phyloP scores from a whole-genome alignment of 1,284 basidiomycete genomes.

The Pseudozyma flocculosa region DNA sequence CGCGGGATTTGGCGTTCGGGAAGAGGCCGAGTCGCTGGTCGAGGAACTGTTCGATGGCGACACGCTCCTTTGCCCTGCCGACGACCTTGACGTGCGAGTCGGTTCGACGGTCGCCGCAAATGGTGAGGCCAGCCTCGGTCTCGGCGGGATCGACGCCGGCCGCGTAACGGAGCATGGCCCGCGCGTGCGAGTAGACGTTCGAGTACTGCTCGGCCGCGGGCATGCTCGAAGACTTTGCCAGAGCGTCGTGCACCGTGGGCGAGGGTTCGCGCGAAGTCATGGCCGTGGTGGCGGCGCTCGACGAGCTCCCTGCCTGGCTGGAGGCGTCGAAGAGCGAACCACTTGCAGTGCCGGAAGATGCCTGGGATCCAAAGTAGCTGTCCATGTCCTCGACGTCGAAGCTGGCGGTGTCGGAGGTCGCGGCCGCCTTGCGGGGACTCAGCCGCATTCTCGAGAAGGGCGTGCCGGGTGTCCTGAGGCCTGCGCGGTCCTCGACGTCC shows the following conservation, averaged over 20 bases:
- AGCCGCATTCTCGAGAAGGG: neutral
- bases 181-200: conserved; percentile 58
- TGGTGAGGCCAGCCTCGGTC: conserved; percentile 30
- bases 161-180: conserved; percentile 53
- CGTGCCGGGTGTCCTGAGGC: neutral
- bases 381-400: conserved; percentile 22
- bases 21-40: conserved; percentile 38
- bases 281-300: conserved; percentile 10
- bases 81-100: conserved; percentile 44
- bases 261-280: conserved; percentile 22
- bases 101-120: conserved; percentile 4
- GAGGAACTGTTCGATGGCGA: conserved; percentile 51
- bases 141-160: conserved; percentile 31
- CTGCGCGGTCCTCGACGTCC: conserved; percentile 3
- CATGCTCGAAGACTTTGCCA: conserved; percentile 7
- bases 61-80: conserved; percentile 54
- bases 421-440: neutral
- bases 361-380: conserved; percentile 41
- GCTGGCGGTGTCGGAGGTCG: neutral
- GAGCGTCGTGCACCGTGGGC: conserved; percentile 8
- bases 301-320: conserved; percentile 25
- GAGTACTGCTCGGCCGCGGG: conserved; percentile 18
- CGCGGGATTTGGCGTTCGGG: conserved; percentile 10
- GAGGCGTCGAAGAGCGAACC: conserved; percentile 33
- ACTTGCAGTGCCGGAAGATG: conserved; percentile 15